These are phyloP conservation scores for Fusarium penzigii DNA, from an alignment of 2,329 filamentous ascomycete species.

Conservation along the genomic window DNA sequence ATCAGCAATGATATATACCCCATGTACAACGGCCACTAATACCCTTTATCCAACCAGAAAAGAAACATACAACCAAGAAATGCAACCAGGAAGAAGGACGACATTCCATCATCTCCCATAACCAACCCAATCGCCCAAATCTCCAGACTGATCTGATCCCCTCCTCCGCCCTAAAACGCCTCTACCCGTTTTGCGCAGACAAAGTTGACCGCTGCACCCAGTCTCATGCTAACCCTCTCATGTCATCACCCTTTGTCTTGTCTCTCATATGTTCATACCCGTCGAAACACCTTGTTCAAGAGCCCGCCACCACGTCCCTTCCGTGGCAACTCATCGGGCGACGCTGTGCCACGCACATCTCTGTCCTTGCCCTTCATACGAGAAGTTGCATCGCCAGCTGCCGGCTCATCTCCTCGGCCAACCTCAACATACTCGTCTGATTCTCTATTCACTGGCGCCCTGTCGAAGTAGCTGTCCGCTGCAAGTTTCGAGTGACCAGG, in stretches of 20 bases:
- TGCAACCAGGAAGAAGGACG: no score
- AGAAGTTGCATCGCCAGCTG: slow-evolving; percentile 17
- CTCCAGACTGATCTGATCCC: background rate
- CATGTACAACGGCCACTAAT: no score
- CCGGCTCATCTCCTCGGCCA: slow-evolving; percentile 26
- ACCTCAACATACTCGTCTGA: slow-evolving; percentile 40
- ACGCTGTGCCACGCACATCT: slow-evolving; percentile 16
- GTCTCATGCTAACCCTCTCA: background rate
- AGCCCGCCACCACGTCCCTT: slow-evolving; percentile 33
- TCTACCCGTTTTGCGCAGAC: background rate
- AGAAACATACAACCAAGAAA: no score
- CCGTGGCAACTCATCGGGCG: slow-evolving; percentile 23
- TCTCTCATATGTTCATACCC: slow-evolving; percentile 17
- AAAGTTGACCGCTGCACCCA: background rate
- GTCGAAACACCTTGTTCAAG: slow-evolving; percentile 40
- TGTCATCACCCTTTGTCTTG: background rate
- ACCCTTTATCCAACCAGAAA: no score
- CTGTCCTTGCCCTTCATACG: slow-evolving; percentile 21
- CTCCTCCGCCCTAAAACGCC: background rate
- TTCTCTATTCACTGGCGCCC: slow-evolving; percentile 25
- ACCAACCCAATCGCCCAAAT: background rate
- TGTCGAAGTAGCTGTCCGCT: slow-evolving; percentile 32
- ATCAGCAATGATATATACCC: no score
- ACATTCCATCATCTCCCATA: background rate
- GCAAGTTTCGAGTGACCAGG: slow-evolving; percentile 34